phyloP scores from a whole-genome alignment of 2,329 filamentous ascomycete species.

The Aschersonia sp. region DNA sequence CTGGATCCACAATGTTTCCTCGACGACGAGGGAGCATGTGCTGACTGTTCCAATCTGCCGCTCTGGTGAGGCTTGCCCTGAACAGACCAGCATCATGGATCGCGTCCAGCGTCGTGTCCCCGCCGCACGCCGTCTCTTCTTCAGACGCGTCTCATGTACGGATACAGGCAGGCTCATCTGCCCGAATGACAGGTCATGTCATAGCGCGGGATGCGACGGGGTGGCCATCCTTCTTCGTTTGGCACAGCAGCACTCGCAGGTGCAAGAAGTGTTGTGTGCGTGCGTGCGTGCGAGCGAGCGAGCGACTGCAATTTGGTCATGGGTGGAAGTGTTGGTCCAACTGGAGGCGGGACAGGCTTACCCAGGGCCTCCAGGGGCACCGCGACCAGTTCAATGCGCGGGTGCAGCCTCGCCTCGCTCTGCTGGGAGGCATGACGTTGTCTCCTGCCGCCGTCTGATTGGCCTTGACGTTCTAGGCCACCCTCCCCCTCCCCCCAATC shows the following conservation, averaged over 20 bases:
- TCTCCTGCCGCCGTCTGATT: not conserved
- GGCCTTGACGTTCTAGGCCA: not conserved
- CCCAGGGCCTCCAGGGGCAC: not conserved
- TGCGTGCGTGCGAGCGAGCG: not conserved
- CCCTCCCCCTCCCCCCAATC: not conserved
- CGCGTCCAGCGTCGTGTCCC: too few relatives aligned
- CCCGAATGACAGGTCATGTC: not conserved
- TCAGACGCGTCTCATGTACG: not conserved
- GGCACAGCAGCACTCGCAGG: not conserved
- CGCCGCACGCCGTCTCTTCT: too few relatives aligned
- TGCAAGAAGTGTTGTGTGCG: not conserved
- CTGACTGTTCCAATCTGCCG: too few relatives aligned
- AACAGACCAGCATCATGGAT: too few relatives aligned
- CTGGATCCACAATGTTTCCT: not conserved
- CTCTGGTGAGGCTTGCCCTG: too few relatives aligned
- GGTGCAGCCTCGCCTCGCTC: not conserved
- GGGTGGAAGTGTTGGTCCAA: too few relatives aligned
- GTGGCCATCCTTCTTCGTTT: not conserved
- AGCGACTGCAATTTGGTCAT: not conserved
- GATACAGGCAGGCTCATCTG: not conserved
- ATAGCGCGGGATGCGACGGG: not conserved
- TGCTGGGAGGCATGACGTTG: not conserved
- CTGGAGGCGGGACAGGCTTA: too few relatives aligned
- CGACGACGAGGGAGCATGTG: not conserved
- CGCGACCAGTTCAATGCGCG: not conserved